Conservation (phyloP, 23 red algal species). For the Gracilaria domingensis region DNA sequence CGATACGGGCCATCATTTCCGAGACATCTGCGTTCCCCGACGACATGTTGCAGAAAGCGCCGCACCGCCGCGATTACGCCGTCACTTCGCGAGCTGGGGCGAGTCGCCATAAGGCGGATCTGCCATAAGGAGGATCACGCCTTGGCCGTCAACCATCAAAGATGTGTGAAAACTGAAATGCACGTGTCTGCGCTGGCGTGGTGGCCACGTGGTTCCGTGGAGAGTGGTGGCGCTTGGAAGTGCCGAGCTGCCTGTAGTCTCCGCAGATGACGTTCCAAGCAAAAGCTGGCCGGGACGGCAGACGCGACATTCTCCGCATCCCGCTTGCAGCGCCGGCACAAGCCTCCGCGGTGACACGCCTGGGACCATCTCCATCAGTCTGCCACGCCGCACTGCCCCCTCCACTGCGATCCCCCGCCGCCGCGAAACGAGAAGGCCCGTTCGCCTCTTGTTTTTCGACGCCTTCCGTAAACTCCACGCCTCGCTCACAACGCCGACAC, state of each 20-base stretch:
- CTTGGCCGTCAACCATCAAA: too few species aligned
- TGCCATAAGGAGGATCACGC: too few species aligned
- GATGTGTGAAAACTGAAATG: too few species aligned
- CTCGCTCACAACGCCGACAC: background rate
- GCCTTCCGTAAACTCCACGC: background rate
- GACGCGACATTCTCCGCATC: background rate
- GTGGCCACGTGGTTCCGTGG: background rate
- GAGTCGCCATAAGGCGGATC: too few species aligned
- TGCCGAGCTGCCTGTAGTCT: too few species aligned
- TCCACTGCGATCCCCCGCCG: background rate
- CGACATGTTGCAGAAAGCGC: background rate
- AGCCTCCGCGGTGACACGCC: background rate
- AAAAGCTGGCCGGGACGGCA: too few species aligned
- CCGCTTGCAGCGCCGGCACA: background rate
- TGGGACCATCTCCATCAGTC: background rate
- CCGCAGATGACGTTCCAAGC: too few species aligned
- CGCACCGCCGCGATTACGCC: too few species aligned
- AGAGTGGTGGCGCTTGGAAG: background rate
- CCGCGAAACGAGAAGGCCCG: background rate
- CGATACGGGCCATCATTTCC: conserved; percentile 74
- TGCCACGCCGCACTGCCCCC: background rate
- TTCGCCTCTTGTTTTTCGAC: background rate
- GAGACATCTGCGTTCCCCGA: conserved; percentile 7
- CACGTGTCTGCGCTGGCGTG: background rate
- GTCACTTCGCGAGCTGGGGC: too few species aligned